Conservation (phyloP, 1,284 basidiomycete genomes). For the Apiotrichum akiyoshidainum region DNA sequence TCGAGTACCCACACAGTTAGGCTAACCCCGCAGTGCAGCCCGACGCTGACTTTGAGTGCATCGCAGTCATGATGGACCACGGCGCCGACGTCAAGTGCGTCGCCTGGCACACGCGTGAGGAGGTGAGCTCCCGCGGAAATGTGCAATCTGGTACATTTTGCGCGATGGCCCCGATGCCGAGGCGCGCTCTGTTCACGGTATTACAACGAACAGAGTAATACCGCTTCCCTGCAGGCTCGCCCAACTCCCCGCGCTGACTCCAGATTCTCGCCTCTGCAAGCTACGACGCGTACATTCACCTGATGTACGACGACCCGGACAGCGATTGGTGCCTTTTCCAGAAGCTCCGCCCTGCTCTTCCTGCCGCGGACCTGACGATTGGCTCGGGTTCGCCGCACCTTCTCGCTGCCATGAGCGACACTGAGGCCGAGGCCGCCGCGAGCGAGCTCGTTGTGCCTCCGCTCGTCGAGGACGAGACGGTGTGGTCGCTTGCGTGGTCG, state of each 20-base stretch:
- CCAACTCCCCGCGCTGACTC: conserved; percentile 25
- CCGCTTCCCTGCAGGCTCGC: too few species aligned
- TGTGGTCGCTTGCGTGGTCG: conserved; percentile 81
- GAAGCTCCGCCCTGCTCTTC: conserved; percentile 73
- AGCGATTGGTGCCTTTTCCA: conserved; percentile 92
- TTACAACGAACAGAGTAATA: too few species aligned
- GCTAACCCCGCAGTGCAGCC: conserved; percentile 63
- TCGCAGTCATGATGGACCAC: conserved; percentile 96
- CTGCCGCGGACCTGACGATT: conserved; percentile 41
- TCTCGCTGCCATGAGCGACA: conserved; percentile 7
- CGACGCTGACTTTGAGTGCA: conserved; percentile 91
- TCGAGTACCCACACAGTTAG: too few species aligned
- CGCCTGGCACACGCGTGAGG: conserved; percentile 91
- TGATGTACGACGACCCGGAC: conserved; percentile 88
- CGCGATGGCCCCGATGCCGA: too few species aligned
- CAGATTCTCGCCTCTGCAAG: conserved; percentile 93
- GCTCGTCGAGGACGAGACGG: conserved; percentile 59
- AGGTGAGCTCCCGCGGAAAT: conserved; percentile 58
- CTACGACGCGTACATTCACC: conserved; percentile 94
- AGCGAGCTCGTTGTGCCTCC: conserved; percentile 39
- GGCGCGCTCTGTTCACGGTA: too few species aligned
- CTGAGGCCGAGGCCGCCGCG: conserved; percentile 31
- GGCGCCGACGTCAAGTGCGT: conserved; percentile 94
- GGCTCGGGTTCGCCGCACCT: conserved; percentile 11
- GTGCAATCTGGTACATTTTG: neutral